Evolutionary conservation across 2,329 filamentous ascomycete species (phyloP).

Genomic region (Penicillium paneum): DNA sequence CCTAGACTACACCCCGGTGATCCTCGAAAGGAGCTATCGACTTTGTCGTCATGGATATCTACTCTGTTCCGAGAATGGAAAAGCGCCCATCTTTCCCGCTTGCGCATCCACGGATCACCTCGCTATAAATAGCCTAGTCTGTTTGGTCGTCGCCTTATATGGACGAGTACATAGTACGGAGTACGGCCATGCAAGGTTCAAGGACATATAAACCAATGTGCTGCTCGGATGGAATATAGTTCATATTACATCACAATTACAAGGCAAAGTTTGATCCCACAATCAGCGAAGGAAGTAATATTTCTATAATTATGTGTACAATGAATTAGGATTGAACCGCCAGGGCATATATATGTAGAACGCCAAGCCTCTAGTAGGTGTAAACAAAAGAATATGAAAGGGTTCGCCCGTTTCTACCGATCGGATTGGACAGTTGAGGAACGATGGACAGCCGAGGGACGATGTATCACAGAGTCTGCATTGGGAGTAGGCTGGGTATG

Average conservation of each 20-base stretch:
- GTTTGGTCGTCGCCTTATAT: not conserved
- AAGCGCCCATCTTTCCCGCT: not conserved
- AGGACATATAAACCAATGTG: not conserved
- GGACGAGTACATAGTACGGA: too few relatives aligned
- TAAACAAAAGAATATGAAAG: slow-evolving; percentile 2
- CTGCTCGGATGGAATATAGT: not conserved
- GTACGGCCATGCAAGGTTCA: not conserved
- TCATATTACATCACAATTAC: not conserved
- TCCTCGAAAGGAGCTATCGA: not conserved
- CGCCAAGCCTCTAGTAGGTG: slow-evolving; percentile 13
- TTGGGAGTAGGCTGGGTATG: slow-evolving; percentile 14
- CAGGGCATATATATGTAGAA: slow-evolving; percentile 6
- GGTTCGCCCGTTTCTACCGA: slow-evolving; percentile 7
- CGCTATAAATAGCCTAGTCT: not conserved
- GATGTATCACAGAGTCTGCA: slow-evolving; percentile 24
- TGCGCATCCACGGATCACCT: not conserved
- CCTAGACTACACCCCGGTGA: not conserved
- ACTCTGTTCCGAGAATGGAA: not conserved
- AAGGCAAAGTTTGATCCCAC: not conserved
- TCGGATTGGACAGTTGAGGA: slow-evolving; percentile 30
- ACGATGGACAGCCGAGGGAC: slow-evolving; percentile 30
- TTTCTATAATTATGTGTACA: slow-evolving; percentile 3
- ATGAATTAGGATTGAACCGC: not conserved
- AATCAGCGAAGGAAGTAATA: not conserved
- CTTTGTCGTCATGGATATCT: slow-evolving; percentile 6